Conservation (phyloP, 2,329 filamentous ascomycete species). For the Stenocarpella maydis region DNA sequence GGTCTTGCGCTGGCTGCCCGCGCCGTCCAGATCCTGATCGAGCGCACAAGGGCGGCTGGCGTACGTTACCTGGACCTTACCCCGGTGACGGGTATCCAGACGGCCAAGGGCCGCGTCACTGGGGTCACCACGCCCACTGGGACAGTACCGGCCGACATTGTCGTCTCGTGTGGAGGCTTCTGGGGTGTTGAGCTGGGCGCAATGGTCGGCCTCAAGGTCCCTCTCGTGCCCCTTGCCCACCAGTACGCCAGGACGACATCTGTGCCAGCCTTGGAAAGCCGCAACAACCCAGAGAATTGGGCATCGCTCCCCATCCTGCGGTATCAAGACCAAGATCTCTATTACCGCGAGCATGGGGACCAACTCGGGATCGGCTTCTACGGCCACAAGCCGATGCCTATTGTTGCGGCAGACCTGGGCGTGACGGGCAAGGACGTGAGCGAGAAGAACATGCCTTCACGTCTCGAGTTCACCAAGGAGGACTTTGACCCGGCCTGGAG, state of each 20-base stretch:
- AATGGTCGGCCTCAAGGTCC: constrained; percentile 66
- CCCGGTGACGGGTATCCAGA: constrained; percentile 64
- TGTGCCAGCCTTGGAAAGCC: constrained; percentile 48
- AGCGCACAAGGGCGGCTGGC: constrained; percentile 63
- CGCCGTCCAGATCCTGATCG: constrained; percentile 69
- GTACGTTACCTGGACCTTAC: constrained; percentile 65
- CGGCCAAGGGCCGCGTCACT: constrained; percentile 57
- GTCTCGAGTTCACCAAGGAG: constrained; percentile 64
- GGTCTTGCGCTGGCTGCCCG: constrained; percentile 67
- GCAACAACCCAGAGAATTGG: constrained; percentile 47
- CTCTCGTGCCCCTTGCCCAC: constrained; percentile 67
- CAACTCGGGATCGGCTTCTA: constrained; percentile 71
- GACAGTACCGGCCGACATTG: constrained; percentile 63
- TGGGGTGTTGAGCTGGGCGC: constrained; percentile 72
- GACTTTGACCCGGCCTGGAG: constrained; percentile 70
- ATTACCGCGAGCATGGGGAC: constrained; percentile 71
- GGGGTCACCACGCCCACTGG: constrained; percentile 61
- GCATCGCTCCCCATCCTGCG: constrained; percentile 66
- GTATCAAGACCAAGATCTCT: constrained; percentile 70
- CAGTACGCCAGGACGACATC: constrained; percentile 70
- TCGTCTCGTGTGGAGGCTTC: constrained; percentile 70
- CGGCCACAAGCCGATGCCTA: constrained; percentile 68
- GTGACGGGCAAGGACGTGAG: constrained; percentile 60
- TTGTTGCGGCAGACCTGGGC: constrained; percentile 62
- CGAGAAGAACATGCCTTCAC: constrained; percentile 70